Percentiles rank a stretch among this genome's conserved stretches.
phyloP scores from a whole-genome alignment of 371 early-diverging fungal genomes.

The Saksenaea oblongispora region DNA sequence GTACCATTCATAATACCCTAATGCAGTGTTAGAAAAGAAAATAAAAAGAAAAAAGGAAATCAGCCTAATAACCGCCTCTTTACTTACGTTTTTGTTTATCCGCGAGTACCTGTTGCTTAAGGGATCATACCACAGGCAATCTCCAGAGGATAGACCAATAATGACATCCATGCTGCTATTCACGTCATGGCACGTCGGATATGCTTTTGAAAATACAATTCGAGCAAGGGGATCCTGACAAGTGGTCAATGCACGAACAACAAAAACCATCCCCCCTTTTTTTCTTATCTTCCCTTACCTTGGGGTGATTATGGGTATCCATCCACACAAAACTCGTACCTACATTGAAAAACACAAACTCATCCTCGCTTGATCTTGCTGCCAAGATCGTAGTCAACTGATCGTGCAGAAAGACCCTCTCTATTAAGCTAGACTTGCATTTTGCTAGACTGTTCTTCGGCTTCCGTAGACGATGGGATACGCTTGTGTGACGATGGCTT shows the following conservation, averaged over 20 bases:
- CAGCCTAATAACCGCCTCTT: not conserved
- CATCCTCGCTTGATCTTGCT: conserved; percentile 8
- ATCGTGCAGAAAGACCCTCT: conserved; percentile 70
- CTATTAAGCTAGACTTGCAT: conserved; percentile 68
- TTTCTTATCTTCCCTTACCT: too few relatives aligned
- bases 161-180: conserved; percentile 78
- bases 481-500: conserved; percentile 7
- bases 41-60: not conserved
- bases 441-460: conserved; percentile 56
- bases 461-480: conserved; percentile 22
- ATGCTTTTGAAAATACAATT: conserved; percentile 76
- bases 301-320: conserved; percentile 59
- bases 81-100: conserved; percentile 41
- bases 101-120: conserved; percentile 66
- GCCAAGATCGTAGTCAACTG: conserved; percentile 62
- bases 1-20: conserved; percentile 69
- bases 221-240: conserved; percentile 75
- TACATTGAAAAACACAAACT: conserved; percentile 54
- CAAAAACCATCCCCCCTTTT: too few relatives aligned
- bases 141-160: conserved; percentile 83
- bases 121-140: conserved; percentile 82
- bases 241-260: not conserved
- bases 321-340: conserved; percentile 76
- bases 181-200: conserved; percentile 87
- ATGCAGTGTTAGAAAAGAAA: not conserved